Percentiles rank a stretch among this genome's conserved stretches.
These are phyloP conservation scores for Podila minutissima DNA, from an alignment of 192 early-diverging fungal species.

Conservation along the genomic window DNA sequence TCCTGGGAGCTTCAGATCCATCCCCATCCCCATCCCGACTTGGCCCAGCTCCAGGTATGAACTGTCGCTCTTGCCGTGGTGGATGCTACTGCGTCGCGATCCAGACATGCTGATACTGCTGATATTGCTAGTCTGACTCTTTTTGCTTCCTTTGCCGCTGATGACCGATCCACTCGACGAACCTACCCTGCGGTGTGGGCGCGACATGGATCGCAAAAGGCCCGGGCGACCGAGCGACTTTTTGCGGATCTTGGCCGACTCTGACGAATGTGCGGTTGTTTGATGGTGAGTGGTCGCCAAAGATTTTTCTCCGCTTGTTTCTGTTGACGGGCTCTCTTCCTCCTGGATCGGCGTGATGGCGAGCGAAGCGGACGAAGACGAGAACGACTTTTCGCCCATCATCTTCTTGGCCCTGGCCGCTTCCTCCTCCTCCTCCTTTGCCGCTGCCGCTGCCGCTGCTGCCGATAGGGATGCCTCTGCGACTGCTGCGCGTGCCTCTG, in stretches of 20 bases:
- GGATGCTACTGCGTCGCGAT: constrained; percentile 16
- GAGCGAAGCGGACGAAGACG: constrained; percentile 2
- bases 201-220: constrained; percentile 6
- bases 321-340: not conserved
- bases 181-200: constrained; percentile 22
- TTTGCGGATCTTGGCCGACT: constrained; percentile 1
- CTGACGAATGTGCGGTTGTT: constrained; percentile 3
- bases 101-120: constrained; percentile 3
- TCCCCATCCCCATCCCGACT: constrained; percentile 17
- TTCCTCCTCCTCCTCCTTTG: not conserved
- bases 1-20: constrained; percentile 21
- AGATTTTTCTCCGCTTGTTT: not conserved
- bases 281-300: not conserved
- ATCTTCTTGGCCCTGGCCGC: not conserved
- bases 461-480: constrained; percentile 8
- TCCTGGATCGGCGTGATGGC: constrained; percentile 16
- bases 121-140: not conserved
- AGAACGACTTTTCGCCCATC: constrained; percentile 1
- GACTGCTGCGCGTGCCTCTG: constrained; percentile 26
- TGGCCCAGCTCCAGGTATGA: constrained; percentile 24
- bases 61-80: constrained; percentile 18
- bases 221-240: constrained; percentile 10
- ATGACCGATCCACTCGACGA: not conserved
- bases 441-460: constrained; percentile 14
- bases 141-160: not conserved